Conservation (phyloP, 768 basidiomycete species). For the Pleurotus sapidus region DNA sequence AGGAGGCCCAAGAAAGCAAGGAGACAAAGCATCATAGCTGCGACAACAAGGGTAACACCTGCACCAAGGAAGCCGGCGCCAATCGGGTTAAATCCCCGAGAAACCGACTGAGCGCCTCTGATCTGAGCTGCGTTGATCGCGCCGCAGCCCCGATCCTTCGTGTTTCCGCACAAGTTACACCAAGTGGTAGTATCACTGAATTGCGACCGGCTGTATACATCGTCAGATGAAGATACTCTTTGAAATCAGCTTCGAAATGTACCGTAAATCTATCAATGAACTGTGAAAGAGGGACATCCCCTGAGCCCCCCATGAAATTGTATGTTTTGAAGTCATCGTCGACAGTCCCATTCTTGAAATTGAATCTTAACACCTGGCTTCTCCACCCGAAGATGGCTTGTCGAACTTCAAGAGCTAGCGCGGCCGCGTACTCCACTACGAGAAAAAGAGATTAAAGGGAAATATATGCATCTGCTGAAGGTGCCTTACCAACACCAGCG, state of each 20-base stretch:
- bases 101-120: constrained; percentile 12
- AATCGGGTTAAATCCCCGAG: constrained; percentile 43
- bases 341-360: constrained; percentile 67
- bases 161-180: constrained; percentile 60
- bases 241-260: too few relatives aligned
- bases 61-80: constrained; percentile 73
- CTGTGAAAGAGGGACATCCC: constrained; percentile 52
- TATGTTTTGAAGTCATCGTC: constrained; percentile 44
- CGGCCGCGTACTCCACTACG: constrained; percentile 61
- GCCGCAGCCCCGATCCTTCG: constrained; percentile 53
- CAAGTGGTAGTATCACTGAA: constrained; percentile 57
- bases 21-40: constrained; percentile 31
- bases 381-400: constrained; percentile 40
- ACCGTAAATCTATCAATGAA: constrained; percentile 43
- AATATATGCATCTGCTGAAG: neutral
- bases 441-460: neutral
- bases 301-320: constrained; percentile 38
- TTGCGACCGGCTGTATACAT: constrained; percentile 38
- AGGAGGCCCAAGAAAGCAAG: constrained; percentile 41
- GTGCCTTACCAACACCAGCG: constrained; percentile 52
- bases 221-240: neutral
- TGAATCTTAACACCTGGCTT: constrained; percentile 57
- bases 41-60: constrained; percentile 45
- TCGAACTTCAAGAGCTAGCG: constrained; percentile 58
- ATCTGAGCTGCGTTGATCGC: constrained; percentile 31